Evolutionary conservation across 805 yeast genomes (phyloP), one percentile per base, ranked within the genome.

Genomic region (Debaryomyces prosopidis): DNA sequence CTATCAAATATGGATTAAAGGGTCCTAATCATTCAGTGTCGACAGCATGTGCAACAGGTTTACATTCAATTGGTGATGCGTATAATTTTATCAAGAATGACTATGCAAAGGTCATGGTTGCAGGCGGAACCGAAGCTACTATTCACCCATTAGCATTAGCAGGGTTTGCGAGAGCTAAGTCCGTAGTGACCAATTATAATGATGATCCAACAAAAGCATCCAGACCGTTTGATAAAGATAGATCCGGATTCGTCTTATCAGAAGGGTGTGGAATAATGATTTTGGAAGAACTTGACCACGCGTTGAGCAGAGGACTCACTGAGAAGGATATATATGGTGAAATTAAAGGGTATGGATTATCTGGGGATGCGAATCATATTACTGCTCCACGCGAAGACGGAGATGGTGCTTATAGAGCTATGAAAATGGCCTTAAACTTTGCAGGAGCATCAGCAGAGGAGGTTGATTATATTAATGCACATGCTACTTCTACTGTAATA

Each of bases 41-140:
- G 1, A 90, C 98, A 0, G 99, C 99, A 0, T 94, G 99, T 71
- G 96, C 99, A 3, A 90, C 99, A 0, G 99, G 99, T 0, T 79
- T 86, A 23, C 95, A 94, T 59, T 79, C 97, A 0, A 84, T 94
- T 39, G 98, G 98, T 3, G 99, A 94, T 60, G 97, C 97, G 0
- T 79, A 75, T 53, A 80, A 91, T 56, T 84, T 91, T 55, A 88
- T 94, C 47, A 69, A 76, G 48, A 82, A 83, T 45, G 95, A 88
- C 3, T 85, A 87, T 67, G 89, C 92, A 9, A 85, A 90, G 53
- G 88, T 85, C 3, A 87, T 91, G 82, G 75, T 94, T 8, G 94
- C 96, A 7, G 99, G 99, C n/a, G 96, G 97, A 1, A 72, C 96
- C 3, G 99, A 94, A 57, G 83, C 92, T 3, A 79, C 89, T 10